Base-by-base conservation (phyloP, 148 eudicot species). In the Cornus kousa region DNA sequence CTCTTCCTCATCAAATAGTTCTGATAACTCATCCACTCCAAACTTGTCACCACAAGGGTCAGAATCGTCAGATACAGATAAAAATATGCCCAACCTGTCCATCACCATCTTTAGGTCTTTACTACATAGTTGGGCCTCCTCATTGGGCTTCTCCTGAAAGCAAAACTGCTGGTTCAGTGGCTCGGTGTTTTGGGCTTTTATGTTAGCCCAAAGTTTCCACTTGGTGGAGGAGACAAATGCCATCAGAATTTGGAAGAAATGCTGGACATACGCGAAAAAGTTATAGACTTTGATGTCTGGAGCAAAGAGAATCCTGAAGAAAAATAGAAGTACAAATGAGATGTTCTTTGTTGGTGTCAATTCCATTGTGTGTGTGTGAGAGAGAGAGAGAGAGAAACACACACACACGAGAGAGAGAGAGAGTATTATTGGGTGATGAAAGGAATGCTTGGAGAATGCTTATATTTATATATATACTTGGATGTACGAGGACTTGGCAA, bases 1-100 rank as follows among this genome's bases (percentile, higher is more conserved):
- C 20, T 70, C 78, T 3, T 82, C 81, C 32, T 80, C 4, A 35
- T 35, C 83, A 72, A 85, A 85, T 64, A 85, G 68, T 40, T n/a
- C 33, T 33, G 59, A 73, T 9, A 82, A 64, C 31, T 67, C 85
- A 23, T 74, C 55, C 10, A 1, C 37, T 48, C 65, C 37, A 12
- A 78, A 73, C 19, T 33, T 69, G 12, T 39, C 75, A 0, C 66
- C 79, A 65, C 23, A 17, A 7, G 53, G 9, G 53, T 48, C 53
- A 35, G 37, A 35, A 2, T 2, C 37, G 53, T 48, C 53, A 35
- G 37, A 35, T 35, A 35, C 37, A 35, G 37, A 35, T 35, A 35
- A 28, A 28, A 13, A 37, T 40, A 81, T 37, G 5, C 84, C 84
- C 24, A 81, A 65, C 37, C 37, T 77, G 5, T 6, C 73, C 73